Base-by-base conservation (phyloP, 2,329 filamentous ascomycete species). In the Colletotrichum caudatum region DNA sequence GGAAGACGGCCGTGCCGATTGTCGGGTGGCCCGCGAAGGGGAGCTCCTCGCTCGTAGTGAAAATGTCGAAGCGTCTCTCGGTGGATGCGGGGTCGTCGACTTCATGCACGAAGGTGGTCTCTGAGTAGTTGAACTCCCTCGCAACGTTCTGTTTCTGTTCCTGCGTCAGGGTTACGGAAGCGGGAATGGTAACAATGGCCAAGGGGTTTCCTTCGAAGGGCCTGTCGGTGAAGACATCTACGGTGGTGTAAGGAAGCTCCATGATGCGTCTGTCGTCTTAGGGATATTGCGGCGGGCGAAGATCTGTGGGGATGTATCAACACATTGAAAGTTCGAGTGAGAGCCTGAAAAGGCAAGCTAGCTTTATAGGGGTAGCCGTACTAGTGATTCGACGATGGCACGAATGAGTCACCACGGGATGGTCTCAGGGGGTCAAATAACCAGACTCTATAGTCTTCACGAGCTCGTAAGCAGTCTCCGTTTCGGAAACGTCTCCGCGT, bases 21-120 rank as follows among this genome's bases (percentile, higher is more conserved):
- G 88, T 88, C 1, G 90, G 89, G 79, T 91, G 89, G 2, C 89
- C 89, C 4, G 89, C 89, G 74, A 91, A 91, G 26, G 88, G 86
- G 23, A 91, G 79, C 78, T 91, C 89, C 44, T 80, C 76, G 11
- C 80, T 76, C 53, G 81, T 77, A 44, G 87, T 88, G 81, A 91
- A 91, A 75, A 92, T 91, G 78, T 90, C 87, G 74, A 91, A 84
- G 64, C 80, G 80, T 54, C 86, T 79, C 26, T 81, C 77, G 71
- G 81, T 76, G 65, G 78, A 77, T 16, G 74, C 69, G 29, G 77
- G 73, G 59, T 81, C 79, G 37, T 79, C 75, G 59, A 78, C 73
- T 60, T 86, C 84, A 79, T 91, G 87, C 44, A 91, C 79, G 76
- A 91, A 91, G 58, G 90, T 87, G 0, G 89, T 91, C 78, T 91